phyloP scores from a whole-genome alignment of 768 basidiomycete genomes.

The Lactifluus echinatus region DNA sequence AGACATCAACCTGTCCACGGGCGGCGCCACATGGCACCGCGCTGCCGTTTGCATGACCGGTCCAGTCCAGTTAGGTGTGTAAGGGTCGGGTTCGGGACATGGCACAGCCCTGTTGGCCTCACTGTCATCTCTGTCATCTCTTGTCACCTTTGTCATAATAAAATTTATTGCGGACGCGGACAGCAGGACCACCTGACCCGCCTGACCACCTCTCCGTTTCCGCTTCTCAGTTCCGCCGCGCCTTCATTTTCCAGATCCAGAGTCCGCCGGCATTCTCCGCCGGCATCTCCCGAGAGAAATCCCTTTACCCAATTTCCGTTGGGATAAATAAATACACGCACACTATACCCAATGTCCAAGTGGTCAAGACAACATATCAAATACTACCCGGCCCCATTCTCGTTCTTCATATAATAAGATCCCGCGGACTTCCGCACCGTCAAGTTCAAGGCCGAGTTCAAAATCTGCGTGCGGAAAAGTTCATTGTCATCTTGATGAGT shows the following conservation, averaged over 20 bases:
- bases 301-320: background rate
- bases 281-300: background rate
- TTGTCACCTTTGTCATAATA: background rate
- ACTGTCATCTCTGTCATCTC: background rate
- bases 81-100: background rate
- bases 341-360: too few species aligned
- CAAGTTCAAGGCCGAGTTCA: slow-evolving; percentile 74
- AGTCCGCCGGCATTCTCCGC: background rate
- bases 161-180: background rate
- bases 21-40: slow-evolving; percentile 7
- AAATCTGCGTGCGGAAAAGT: slow-evolving; percentile 44
- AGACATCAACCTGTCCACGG: background rate
- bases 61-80: background rate
- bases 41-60: background rate
- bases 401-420: slow-evolving; percentile 64
- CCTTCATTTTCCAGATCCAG: background rate
- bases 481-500: background rate
- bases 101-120: background rate
- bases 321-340: too few species aligned
- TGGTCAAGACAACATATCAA: slow-evolving; percentile 40
- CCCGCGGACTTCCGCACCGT: slow-evolving; percentile 81
- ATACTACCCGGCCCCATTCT: slow-evolving; percentile 73
- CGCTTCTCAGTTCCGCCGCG: background rate
- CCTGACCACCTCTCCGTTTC: background rate
- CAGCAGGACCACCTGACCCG: too few species aligned